Percentiles rank a stretch among this genome's conserved stretches.
phyloP scores from a whole-genome alignment of 495 filamentous ascomycete species.

The Hyaloscypha hepaticicola region DNA sequence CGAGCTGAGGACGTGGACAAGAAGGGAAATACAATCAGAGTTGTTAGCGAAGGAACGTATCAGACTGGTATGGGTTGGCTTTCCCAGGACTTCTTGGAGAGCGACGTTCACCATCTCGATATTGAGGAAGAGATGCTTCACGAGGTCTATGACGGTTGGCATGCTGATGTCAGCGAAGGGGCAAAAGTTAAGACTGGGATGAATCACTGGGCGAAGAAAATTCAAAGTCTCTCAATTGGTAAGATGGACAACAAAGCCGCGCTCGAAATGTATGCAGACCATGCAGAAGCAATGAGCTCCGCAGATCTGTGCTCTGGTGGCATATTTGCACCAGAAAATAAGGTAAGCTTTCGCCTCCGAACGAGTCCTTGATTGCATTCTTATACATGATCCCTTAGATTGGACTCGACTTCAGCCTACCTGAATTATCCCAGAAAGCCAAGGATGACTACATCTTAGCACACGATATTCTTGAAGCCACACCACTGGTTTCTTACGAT shows the following conservation, averaged over 20 bases:
- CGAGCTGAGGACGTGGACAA: slow-evolving; percentile 64
- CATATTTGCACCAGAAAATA: slow-evolving; percentile 38
- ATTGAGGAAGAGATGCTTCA: slow-evolving; percentile 53
- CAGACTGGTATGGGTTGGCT: slow-evolving; percentile 74
- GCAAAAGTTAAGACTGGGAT: slow-evolving; percentile 28
- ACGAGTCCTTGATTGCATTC: not conserved
- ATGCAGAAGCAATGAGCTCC: slow-evolving; percentile 46
- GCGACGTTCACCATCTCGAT: slow-evolving; percentile 24
- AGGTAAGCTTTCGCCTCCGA: slow-evolving; percentile 30
- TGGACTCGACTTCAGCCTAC: slow-evolving; percentile 55
- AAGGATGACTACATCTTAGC: slow-evolving; percentile 65
- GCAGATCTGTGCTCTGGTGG: slow-evolving; percentile 47
- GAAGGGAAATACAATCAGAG: slow-evolving; percentile 64
- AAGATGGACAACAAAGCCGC: slow-evolving; percentile 13
- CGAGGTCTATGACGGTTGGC: slow-evolving; percentile 58
- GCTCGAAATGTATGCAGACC: slow-evolving; percentile 33
- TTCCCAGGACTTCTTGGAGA: slow-evolving; percentile 48
- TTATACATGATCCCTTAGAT: slow-evolving; percentile 1
- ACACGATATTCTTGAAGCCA: slow-evolving; percentile 57
- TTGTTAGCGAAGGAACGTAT: slow-evolving; percentile 83
- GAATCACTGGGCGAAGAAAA: slow-evolving; percentile 21
- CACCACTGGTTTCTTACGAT: slow-evolving; percentile 21
- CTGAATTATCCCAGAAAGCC: slow-evolving; percentile 56
- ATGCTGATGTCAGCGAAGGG: slow-evolving; percentile 38
- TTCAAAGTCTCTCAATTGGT: not conserved